phyloP scores from a whole-genome alignment of 768 basidiomycete genomes.

The Boletus speciosus region DNA sequence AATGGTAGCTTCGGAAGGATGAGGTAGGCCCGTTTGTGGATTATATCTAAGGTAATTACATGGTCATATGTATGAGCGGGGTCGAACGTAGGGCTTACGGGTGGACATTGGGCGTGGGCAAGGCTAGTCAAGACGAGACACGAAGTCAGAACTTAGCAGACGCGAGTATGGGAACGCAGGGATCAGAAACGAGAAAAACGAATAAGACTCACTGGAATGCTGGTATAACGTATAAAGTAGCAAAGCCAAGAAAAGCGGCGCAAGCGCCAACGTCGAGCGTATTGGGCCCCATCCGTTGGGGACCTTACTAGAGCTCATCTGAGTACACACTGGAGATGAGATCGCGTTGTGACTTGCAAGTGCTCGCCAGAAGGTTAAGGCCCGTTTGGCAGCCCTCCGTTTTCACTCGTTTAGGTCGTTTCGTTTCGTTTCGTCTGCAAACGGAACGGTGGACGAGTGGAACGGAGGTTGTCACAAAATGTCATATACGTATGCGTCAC shows the following conservation, averaged over 20 bases:
- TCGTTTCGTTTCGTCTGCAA: no score
- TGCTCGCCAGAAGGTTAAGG: not conserved
- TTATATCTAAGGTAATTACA: slow-evolving; percentile 32
- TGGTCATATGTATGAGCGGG: not conserved
- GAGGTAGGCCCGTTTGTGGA: slow-evolving; percentile 55
- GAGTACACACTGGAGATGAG: not conserved
- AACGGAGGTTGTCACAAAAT: no score
- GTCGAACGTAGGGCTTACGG: slow-evolving; percentile 37
- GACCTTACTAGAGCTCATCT: slow-evolving; percentile 5
- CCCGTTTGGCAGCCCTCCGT: no score
- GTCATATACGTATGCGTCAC: no score
- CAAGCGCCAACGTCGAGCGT: slow-evolving; percentile 51
- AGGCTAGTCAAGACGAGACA: slow-evolving; percentile 34
- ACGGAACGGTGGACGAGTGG: no score
- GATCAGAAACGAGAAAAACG: not conserved
- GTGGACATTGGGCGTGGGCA: slow-evolving; percentile 53
- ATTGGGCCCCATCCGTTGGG: slow-evolving; percentile 51
- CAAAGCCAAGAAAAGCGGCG: slow-evolving; percentile 51
- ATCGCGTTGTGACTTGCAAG: not conserved
- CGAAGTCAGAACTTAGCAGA: not conserved
- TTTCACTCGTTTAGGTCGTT: no score
- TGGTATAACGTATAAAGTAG: slow-evolving; percentile 47
- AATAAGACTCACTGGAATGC: slow-evolving; percentile 42
- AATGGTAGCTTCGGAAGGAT: slow-evolving; percentile 69
- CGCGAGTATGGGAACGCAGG: not conserved